Percentiles rank a stretch among this genome's conserved stretches.
Evolutionary conservation across 2,329 filamentous ascomycete genomes (phyloP).

Genomic region (Daldinia sp.): DNA sequence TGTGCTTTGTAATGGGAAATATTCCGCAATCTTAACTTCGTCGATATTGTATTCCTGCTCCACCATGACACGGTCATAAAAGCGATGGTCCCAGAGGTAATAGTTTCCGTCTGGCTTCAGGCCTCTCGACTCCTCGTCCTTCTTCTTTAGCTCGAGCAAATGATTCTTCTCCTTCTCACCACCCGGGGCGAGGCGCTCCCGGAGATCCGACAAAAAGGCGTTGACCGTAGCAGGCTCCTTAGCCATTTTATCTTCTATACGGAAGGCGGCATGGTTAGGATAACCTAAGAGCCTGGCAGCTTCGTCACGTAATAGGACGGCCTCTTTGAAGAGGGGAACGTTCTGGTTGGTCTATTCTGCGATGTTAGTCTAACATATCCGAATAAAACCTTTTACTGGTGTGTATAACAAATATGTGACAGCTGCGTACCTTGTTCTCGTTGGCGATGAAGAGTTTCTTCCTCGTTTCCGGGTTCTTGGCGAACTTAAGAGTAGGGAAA

Average conservation of each 20-base stretch:
- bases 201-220: conserved; percentile 76
- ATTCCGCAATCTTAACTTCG: conserved; percentile 81
- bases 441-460: conserved; percentile 76
- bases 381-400: neutral
- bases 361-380: conserved; percentile 25
- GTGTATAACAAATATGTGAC: neutral
- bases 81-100: conserved; percentile 84
- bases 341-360: conserved; percentile 69
- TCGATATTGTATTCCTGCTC: conserved; percentile 83
- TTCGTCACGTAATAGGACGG: conserved; percentile 78
- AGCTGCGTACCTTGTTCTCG: conserved; percentile 72
- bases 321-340: conserved; percentile 75
- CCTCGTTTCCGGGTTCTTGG: conserved; percentile 72
- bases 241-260: conserved; percentile 86
- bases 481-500: conserved; percentile 81
- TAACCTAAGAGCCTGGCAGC: conserved; percentile 80
- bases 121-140: conserved; percentile 68
- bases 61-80: conserved; percentile 81
- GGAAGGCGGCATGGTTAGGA: conserved; percentile 76
- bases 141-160: conserved; percentile 77
- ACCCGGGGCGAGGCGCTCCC: conserved; percentile 70
- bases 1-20: conserved; percentile 79
- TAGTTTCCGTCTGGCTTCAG: conserved; percentile 72
- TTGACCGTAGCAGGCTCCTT: conserved; percentile 77
- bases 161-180: conserved; percentile 74